These are phyloP conservation scores for Pyrrhoderma noxium DNA, from an alignment of 1,284 basidiomycete genomes.

Conservation along the genomic window DNA sequence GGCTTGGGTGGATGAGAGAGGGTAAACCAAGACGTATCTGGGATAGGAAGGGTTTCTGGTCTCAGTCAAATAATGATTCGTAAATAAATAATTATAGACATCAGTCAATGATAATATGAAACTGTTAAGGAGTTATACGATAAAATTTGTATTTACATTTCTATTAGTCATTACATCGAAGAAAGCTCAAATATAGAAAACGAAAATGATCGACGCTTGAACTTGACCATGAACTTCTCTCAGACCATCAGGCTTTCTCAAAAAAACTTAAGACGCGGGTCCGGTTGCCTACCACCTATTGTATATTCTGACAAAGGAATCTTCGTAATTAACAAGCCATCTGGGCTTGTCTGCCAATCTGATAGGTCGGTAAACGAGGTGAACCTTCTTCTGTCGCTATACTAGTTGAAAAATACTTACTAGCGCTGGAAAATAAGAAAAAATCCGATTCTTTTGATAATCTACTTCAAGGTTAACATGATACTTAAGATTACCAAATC, in stretches of 20 bases:
- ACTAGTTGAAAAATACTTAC: slow-evolving; percentile 14
- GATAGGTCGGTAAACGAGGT: slow-evolving; percentile 19
- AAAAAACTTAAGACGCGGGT: too few relatives aligned
- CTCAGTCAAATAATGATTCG: too few relatives aligned
- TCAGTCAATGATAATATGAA: too few relatives aligned
- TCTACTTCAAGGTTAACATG: slow-evolving; percentile 7
- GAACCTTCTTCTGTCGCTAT: not conserved
- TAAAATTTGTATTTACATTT: too few relatives aligned
- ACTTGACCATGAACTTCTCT: too few relatives aligned
- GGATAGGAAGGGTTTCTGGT: slow-evolving; percentile 14
- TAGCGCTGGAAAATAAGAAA: not conserved
- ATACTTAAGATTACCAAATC: not conserved
- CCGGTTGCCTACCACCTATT: not conserved
- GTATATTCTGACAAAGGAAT: slow-evolving; percentile 50
- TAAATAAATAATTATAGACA: too few relatives aligned
- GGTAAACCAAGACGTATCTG: slow-evolving; percentile 27
- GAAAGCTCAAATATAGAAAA: too few relatives aligned
- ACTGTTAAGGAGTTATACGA: too few relatives aligned
- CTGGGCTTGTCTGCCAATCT: slow-evolving; percentile 48
- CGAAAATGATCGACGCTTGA: too few relatives aligned
- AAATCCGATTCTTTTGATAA: slow-evolving; percentile 1
- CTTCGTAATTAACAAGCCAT: slow-evolving; percentile 57
- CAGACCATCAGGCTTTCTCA: too few relatives aligned
- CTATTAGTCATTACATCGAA: too few relatives aligned
- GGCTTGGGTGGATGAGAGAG: slow-evolving; percentile 47